Evolutionary conservation across 2,329 filamentous ascomycete genomes (phyloP).

Genomic region (Moelleriella libera): DNA sequence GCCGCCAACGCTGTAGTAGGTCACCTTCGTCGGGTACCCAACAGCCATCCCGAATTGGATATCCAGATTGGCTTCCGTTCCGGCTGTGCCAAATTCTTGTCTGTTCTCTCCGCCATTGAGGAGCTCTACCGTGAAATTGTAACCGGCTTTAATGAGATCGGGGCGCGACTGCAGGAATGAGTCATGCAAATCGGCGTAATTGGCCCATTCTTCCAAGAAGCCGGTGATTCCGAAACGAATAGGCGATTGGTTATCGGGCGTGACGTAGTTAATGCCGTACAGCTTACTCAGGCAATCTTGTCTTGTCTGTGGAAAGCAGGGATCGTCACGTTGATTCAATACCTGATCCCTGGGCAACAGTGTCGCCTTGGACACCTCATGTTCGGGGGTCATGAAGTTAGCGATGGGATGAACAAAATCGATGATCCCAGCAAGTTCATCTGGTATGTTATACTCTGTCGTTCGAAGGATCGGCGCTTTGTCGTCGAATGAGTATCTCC

Average conservation of each 20-base stretch:
- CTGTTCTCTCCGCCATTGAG: slow-evolving; percentile 30
- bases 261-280: slow-evolving; percentile 29
- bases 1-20: slow-evolving; percentile 30
- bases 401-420: slow-evolving; percentile 32
- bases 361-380: slow-evolving; percentile 9
- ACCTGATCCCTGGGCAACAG: not conserved
- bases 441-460: slow-evolving; percentile 28
- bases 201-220: slow-evolving; percentile 33
- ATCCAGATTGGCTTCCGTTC: slow-evolving; percentile 32
- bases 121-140: slow-evolving; percentile 24
- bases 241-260: slow-evolving; percentile 14
- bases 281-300: slow-evolving; percentile 27
- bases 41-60: slow-evolving; percentile 32
- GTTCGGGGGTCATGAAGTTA: slow-evolving; percentile 32
- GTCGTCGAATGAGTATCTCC: slow-evolving; percentile 25
- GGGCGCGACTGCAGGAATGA: slow-evolving; percentile 24
- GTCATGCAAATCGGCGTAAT: slow-evolving; percentile 23
- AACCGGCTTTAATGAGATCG: slow-evolving; percentile 17
- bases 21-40: slow-evolving; percentile 27
- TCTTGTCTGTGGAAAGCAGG: slow-evolving; percentile 11
- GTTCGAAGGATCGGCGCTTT: slow-evolving; percentile 26
- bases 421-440: slow-evolving; percentile 20
- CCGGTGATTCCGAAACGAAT: slow-evolving; percentile 31
- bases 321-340: not conserved
- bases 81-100: slow-evolving; percentile 21